A percentile compares a stretch with the other conserved stretches of the same genome.
phyloP scores from a whole-genome alignment of 805 yeast species.

The Martiniozyma abietophila region DNA sequence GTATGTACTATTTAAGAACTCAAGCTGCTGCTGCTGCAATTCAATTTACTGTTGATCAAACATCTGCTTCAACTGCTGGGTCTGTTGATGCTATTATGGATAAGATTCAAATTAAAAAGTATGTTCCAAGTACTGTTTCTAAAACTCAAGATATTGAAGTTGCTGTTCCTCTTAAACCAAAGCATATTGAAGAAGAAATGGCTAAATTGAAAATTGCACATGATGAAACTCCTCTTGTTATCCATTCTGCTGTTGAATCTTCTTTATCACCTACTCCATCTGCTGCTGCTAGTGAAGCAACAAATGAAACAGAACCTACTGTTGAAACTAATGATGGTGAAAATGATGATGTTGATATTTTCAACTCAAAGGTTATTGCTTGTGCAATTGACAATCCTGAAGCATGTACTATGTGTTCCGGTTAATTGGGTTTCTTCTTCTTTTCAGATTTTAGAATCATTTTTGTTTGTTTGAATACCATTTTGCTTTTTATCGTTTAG shows the following conservation, averaged over 20 bases:
- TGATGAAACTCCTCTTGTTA: slow-evolving; percentile 18
- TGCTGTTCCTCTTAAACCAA: slow-evolving; percentile 10
- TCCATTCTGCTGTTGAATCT: not conserved
- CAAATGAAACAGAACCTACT: slow-evolving; percentile 3
- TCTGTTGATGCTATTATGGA: slow-evolving; percentile 21
- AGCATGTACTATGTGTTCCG: slow-evolving; percentile 98
- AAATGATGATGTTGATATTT: slow-evolving; percentile 62
- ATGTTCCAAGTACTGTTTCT: slow-evolving; percentile 23
- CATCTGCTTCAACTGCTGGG: slow-evolving; percentile 25
- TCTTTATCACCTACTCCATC: slow-evolving; percentile 3
- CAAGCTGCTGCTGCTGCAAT: slow-evolving; percentile 98
- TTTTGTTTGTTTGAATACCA: not conserved
- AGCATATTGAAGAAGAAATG: slow-evolving; percentile 6
- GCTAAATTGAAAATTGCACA: slow-evolving; percentile 12
- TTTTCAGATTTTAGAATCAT: too few species aligned
- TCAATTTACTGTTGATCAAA: slow-evolving; percentile 75
- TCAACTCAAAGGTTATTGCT: slow-evolving; percentile 86
- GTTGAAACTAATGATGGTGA: slow-evolving; percentile 12
- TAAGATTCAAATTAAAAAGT: slow-evolving; percentile 26
- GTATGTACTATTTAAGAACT: slow-evolving; percentile 97
- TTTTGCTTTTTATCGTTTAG: not conserved
- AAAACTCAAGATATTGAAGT: slow-evolving; percentile 24
- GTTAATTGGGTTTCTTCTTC: slow-evolving; percentile 43
- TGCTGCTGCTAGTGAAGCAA: slow-evolving; percentile 6
- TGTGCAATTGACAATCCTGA: slow-evolving; percentile 97